These are phyloP conservation scores for Smallanthus sonchifolius DNA, from an alignment of 129 eudicot genomes.

Conservation along the genomic window DNA sequence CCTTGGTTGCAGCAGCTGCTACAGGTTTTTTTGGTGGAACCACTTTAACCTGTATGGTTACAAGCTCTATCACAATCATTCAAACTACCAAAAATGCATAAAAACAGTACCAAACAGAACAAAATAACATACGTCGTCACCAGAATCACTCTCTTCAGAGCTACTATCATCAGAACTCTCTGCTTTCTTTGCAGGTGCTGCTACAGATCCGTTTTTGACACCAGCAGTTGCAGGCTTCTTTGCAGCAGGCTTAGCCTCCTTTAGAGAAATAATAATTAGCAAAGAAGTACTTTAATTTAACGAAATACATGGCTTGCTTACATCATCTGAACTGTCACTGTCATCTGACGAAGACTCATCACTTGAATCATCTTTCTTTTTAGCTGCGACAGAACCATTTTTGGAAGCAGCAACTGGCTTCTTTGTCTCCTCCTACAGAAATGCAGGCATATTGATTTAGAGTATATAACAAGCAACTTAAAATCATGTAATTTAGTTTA, in stretches of 20 bases:
- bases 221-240: conserved; percentile 24
- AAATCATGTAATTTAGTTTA: not conserved
- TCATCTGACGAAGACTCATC: conserved; percentile 46
- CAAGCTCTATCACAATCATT: not conserved
- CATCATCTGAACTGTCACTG: conserved; percentile 39
- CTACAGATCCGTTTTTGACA: conserved; percentile 34
- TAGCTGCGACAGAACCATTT: conserved; percentile 38
- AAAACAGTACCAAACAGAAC: not conserved
- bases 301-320: not conserved
- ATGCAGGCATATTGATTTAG: not conserved
- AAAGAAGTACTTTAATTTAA: too few relatives aligned
- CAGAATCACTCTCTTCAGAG: conserved; percentile 56
- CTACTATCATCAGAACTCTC: conserved; percentile 49
- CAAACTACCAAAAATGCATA: not conserved
- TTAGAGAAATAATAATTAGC: not conserved
- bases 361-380: conserved; percentile 54
- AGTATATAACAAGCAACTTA: not conserved
- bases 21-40: conserved; percentile 30
- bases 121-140: conserved; percentile 25
- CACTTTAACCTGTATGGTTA: conserved; percentile 12
- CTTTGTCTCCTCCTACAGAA: conserved; percentile 27
- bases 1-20: conserved; percentile 22
- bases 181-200: conserved; percentile 27
- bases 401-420: conserved; percentile 37
- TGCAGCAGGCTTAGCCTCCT: conserved; percentile 20